A percentile compares a stretch with the other conserved stretches of the same genome.
Evolutionary conservation across 1,139 yeast genomes (phyloP).

Genomic region (Scheffersomyces stambukii): DNA sequence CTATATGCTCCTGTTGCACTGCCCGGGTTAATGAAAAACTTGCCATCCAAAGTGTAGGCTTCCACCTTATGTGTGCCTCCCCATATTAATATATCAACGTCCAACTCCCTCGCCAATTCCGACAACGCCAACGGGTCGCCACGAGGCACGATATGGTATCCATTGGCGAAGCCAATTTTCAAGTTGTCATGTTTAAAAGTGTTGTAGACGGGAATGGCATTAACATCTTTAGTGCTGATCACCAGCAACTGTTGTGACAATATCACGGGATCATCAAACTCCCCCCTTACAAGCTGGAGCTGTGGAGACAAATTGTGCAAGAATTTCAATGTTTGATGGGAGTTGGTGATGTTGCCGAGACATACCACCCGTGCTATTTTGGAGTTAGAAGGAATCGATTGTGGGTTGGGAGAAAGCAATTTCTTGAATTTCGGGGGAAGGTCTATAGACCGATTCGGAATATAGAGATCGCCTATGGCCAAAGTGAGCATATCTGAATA

Average conservation of each 20-base stretch:
- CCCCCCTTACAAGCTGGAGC: conserved; percentile 78
- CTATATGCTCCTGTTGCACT: conserved; percentile 90
- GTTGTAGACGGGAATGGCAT: conserved; percentile 60
- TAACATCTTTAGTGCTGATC: conserved; percentile 30
- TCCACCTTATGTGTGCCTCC: conserved; percentile 96
- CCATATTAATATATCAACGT: conserved; percentile 89
- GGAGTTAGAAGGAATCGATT: conserved; percentile 42
- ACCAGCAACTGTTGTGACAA: conserved; percentile 30
- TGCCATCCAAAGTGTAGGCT: conserved; percentile 88
- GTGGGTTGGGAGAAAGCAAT: conserved; percentile 54
- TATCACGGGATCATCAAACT: conserved; percentile 43
- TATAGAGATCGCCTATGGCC: conserved; percentile 84
- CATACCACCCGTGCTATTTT: conserved; percentile 83
- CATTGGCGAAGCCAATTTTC: conserved; percentile 81
- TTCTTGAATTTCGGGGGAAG: conserved; percentile 60
- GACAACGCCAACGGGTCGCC: conserved; percentile 82
- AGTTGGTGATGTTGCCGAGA: conserved; percentile 79
- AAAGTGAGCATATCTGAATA: conserved; percentile 93
- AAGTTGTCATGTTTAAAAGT: conserved; percentile 68
- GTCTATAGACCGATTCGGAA: conserved; percentile 79
- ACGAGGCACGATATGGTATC: conserved; percentile 78
- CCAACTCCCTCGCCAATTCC: conserved; percentile 82
- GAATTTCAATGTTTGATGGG: conserved; percentile 58
- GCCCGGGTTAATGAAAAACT: conserved; percentile 92
- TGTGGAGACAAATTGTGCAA: conserved; percentile 67